Evolutionary conservation across 176 grass and related monocot species (phyloP).

Genomic region (Olyra latifolia): DNA sequence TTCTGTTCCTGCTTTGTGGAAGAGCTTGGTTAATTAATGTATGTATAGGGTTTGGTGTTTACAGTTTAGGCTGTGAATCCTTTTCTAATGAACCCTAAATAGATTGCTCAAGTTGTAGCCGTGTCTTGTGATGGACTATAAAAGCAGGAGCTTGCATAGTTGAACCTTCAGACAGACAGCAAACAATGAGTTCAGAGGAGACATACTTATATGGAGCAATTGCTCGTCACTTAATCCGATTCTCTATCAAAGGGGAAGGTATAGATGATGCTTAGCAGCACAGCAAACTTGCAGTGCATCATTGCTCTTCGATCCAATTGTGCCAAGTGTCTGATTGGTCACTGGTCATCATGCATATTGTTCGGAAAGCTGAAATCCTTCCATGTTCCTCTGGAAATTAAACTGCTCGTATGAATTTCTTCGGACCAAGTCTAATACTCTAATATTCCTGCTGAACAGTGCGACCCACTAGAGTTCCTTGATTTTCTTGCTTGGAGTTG

Average conservation of each 20-base stretch:
- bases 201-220: background rate
- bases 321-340: background rate
- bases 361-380: background rate
- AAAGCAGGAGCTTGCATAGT: constrained; percentile 4
- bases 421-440: no score
- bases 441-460: no score
- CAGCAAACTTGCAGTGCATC: background rate
- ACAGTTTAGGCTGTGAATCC: constrained; percentile 11
- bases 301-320: background rate
- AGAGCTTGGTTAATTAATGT: constrained; percentile 13
- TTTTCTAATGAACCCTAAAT: background rate
- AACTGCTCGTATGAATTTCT: background rate
- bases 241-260: background rate
- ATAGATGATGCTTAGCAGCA: background rate
- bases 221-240: background rate
- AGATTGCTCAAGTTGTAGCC: background rate
- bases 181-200: background rate
- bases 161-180: background rate
- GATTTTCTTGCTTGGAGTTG: no score
- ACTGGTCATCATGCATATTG: background rate
- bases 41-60: background rate
- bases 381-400: background rate
- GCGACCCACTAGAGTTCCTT: no score
- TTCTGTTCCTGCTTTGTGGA: constrained; percentile 23
- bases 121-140: background rate